Evolutionary conservation across 768 basidiomycete genomes (phyloP).

Genomic region (Naganishia friedmannii): DNA sequence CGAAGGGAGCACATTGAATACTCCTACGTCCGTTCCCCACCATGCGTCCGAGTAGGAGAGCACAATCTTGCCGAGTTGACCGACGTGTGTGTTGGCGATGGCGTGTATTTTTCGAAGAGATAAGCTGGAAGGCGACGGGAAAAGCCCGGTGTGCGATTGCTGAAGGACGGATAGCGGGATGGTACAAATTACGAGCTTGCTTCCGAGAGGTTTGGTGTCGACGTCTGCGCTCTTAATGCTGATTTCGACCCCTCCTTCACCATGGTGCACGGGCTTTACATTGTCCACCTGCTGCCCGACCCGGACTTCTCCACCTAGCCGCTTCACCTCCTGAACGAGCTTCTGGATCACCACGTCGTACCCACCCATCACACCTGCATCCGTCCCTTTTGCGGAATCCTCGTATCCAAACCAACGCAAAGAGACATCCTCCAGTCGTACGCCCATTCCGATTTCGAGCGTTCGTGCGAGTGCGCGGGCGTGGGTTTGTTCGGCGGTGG

Average conservation of each 20-base stretch:
- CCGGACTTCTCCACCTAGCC: constrained; percentile 36
- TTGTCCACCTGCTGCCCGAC: constrained; percentile 30
- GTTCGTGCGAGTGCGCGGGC: constrained; percentile 40
- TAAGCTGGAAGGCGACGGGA: constrained; percentile 37
- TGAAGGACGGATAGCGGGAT: constrained; percentile 45
- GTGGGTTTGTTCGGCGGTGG: constrained; percentile 33
- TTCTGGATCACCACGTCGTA: constrained; percentile 42
- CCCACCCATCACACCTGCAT: constrained; percentile 49
- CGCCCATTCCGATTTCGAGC: constrained; percentile 45
- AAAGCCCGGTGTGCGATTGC: constrained; percentile 28
- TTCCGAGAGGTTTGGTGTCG: not conserved
- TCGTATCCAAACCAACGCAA: constrained; percentile 49
- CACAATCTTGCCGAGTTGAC: constrained; percentile 46
- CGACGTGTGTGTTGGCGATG: constrained; percentile 43
- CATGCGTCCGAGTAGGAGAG: constrained; percentile 43
- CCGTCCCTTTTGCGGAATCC: constrained; percentile 45
- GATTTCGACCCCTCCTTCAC: constrained; percentile 28
- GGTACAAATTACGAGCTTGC: constrained; percentile 38
- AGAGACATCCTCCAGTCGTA: constrained; percentile 45
- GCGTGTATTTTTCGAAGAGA: constrained; percentile 31
- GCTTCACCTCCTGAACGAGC: constrained; percentile 36
- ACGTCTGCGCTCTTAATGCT: constrained; percentile 29
- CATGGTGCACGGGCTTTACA: constrained; percentile 25
- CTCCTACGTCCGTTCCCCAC: constrained; percentile 47
- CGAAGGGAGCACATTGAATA: constrained; percentile 47